Base-by-base conservation (phyloP, 2,329 filamentous ascomycete genomes). In the Phialocephala sp. region DNA sequence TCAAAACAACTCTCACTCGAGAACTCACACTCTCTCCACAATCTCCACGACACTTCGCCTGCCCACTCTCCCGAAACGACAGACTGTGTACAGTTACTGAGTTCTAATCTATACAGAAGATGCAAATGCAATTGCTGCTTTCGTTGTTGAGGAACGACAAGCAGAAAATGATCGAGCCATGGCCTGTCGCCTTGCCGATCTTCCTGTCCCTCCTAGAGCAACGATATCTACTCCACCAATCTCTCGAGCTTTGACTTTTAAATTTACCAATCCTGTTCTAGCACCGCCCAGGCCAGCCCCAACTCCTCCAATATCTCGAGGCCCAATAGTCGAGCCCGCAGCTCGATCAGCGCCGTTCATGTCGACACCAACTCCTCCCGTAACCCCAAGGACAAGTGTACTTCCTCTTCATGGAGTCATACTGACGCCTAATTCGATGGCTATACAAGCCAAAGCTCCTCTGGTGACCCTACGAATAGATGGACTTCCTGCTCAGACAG, bases 141-240 rank as follows among this genome's bases (percentile, higher is more conserved):
- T 43, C 27, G 32, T 58, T 8, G 64, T 55, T 35, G 45, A 58
- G 20, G 52, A 66, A 32, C 24, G 27, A 22, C 35, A 36, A 3
- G 60, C 43, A 8, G 22, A 59, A 27, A 36, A 2, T 32, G 63
- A 62, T 35, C 56, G 60, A 22, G 60, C 27, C 8, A 47, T 55
- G 11, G 61, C 57, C 12, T 60, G 18, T 41, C 41, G 45, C 2
- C 54, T 62, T n/a, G 56, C 41, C 52, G 63, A 50, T 62, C 47
- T 55, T n/a, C 43, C n/a, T 18, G 37, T 45, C 22, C 56, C 22
- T 35, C 55, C 32, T 27, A 54, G 50, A 35, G 6, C 12, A 18
- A 12, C 43, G 12, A 43, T 35, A 4, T 1, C 37, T 12, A 24
- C 20, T 18, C 15, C 18, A 9, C 24, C 22, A 2, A 52, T 37